A percentile compares a stretch with the other conserved stretches of the same genome.
phyloP scores from a whole-genome alignment of 495 filamentous ascomycete species.

The Aspergillus carlsbadensis region DNA sequence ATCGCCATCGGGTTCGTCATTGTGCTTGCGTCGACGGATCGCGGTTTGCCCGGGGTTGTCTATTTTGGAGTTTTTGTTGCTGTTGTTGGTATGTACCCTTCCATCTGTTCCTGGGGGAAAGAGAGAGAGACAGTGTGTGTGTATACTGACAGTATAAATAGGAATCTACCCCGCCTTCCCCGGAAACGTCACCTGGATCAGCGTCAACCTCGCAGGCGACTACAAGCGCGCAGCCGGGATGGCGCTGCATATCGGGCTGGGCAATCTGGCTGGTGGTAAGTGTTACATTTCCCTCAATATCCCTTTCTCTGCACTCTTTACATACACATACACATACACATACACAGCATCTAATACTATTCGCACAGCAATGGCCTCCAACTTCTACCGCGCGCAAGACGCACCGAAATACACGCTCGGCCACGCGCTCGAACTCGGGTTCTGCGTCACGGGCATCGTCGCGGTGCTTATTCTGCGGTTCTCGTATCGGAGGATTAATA shows the following conservation, averaged over 20 bases:
- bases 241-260: conserved; percentile 73
- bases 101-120: conserved; percentile 7
- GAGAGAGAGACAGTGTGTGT: too few species aligned
- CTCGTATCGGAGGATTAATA: conserved; percentile 62
- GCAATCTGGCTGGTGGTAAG: conserved; percentile 66
- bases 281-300: neutral
- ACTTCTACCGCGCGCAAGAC: conserved; percentile 71
- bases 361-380: conserved; percentile 65
- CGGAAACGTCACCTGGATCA: conserved; percentile 68
- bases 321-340: too few species aligned
- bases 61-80: conserved; percentile 76
- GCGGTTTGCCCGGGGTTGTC: conserved; percentile 57
- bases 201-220: conserved; percentile 68
- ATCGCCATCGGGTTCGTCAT: conserved; percentile 69
- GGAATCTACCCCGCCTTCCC: conserved; percentile 51
- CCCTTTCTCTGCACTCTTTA: too few species aligned
- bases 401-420: conserved; percentile 65
- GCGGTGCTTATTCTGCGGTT: conserved; percentile 54
- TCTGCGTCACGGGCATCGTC: conserved; percentile 60
- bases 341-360: too few species aligned
- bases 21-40: conserved; percentile 38
- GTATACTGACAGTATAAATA: neutral
- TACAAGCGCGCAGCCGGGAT: conserved; percentile 73
- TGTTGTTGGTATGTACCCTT: conserved; percentile 54
- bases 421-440: conserved; percentile 66